These are phyloP conservation scores for Fusarium brachygibbosum DNA, from an alignment of 2,329 filamentous ascomycete genomes.

Conservation along the genomic window DNA sequence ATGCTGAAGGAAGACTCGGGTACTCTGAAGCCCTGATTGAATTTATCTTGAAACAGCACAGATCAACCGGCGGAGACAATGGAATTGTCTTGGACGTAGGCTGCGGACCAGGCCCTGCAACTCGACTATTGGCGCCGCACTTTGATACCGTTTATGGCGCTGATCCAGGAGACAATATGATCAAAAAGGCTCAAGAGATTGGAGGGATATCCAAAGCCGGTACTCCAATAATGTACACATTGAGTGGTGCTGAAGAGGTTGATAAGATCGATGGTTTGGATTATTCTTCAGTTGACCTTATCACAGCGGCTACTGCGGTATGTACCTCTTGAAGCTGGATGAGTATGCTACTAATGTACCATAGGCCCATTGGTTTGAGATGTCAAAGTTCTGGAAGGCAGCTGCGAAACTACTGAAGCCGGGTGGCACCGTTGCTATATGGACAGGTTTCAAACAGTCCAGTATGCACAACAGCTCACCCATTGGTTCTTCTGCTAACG, in stretches of 20 bases:
- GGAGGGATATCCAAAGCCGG: background rate
- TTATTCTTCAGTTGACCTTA: slow-evolving; percentile 5
- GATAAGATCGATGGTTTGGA: background rate
- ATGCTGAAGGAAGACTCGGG: background rate
- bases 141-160: slow-evolving; percentile 8
- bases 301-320: slow-evolving; percentile 20
- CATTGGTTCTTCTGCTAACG: accelerated
- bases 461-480: background rate
- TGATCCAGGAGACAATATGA: slow-evolving; percentile 16
- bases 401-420: slow-evolving; percentile 11
- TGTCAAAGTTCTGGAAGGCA: slow-evolving; percentile 13
- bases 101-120: slow-evolving; percentile 7
- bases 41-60: background rate
- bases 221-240: accelerated
- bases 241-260: background rate
- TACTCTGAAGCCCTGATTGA: background rate
- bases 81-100: slow-evolving; percentile 3
- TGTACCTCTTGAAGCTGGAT: accelerated
- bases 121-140: slow-evolving; percentile 1
- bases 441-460: background rate
- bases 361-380: slow-evolving; percentile 23
- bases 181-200: background rate
- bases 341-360: accelerated
- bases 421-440: slow-evolving; percentile 15
- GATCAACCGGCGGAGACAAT: background rate